Evolutionary conservation across 2,329 filamentous ascomycete species (phyloP).

Genomic region (Leptodontidium sp.): DNA sequence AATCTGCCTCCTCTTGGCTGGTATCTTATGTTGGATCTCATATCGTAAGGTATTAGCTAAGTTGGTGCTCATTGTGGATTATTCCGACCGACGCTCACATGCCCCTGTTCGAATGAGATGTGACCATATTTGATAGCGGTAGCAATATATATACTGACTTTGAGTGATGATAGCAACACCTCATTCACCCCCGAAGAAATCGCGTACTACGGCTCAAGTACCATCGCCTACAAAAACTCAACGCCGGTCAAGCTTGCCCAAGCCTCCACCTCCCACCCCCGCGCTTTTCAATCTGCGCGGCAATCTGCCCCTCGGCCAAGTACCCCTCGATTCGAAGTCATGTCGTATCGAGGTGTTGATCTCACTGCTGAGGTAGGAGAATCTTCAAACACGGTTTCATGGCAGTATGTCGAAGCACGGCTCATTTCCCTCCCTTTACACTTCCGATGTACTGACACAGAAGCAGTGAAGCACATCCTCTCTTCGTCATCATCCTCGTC

Average conservation of each 20-base stretch:
- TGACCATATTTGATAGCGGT: neutral
- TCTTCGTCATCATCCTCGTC: conserved; percentile 44
- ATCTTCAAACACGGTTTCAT: conserved; percentile 39
- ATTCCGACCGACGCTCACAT: neutral
- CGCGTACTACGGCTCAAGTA: conserved; percentile 20
- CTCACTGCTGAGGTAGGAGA: conserved; percentile 37
- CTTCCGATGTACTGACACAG: neutral
- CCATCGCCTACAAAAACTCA: conserved; percentile 23
- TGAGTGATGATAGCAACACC: neutral
- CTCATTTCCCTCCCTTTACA: neutral
- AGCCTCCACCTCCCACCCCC: conserved; percentile 5
- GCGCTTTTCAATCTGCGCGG: neutral
- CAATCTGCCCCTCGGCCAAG: conserved; percentile 8
- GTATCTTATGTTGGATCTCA: neutral
- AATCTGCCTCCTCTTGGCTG: no score
- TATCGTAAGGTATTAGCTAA: neutral
- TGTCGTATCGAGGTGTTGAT: conserved; percentile 39
- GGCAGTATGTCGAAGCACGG: conserved; percentile 39
- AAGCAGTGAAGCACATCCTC: conserved; percentile 41
- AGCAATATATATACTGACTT: conserved; percentile 1
- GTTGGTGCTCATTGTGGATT: neutral
- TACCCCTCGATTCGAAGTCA: conserved; percentile 17
- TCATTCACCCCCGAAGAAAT: conserved; percentile 18
- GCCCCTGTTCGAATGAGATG: neutral
- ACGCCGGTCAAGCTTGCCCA: neutral